These are phyloP conservation scores for Aphanocladium album DNA, from an alignment of 2,329 filamentous ascomycete species.

Conservation along the genomic window DNA sequence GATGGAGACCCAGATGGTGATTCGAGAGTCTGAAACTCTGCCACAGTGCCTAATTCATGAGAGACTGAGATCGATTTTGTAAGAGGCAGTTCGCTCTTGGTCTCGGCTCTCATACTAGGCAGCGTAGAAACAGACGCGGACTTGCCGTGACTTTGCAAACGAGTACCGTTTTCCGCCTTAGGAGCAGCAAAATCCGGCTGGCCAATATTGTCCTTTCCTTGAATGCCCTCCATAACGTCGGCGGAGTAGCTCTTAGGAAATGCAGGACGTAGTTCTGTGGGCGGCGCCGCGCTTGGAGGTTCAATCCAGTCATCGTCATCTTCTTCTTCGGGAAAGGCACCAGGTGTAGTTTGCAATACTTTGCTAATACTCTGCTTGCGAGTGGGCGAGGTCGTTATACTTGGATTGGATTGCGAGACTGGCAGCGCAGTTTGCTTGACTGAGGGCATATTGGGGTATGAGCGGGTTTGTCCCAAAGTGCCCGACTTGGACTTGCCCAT, in stretches of 20 bases:
- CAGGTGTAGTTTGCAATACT: slow-evolving; percentile 42
- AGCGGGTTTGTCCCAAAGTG: slow-evolving; percentile 43
- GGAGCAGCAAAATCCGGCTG: slow-evolving; percentile 31
- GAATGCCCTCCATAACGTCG: slow-evolving; percentile 55
- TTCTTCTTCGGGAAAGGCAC: slow-evolving; percentile 55
- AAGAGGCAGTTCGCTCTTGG: slow-evolving; percentile 27
- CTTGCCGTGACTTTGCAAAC: slow-evolving; percentile 43
- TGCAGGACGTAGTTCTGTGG: slow-evolving; percentile 39
- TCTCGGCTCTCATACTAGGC: slow-evolving; percentile 21
- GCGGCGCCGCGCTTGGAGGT: slow-evolving; percentile 36
- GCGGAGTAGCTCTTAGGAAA: slow-evolving; percentile 57
- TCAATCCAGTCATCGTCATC: slow-evolving; percentile 60
- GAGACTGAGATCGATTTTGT: slow-evolving; percentile 59
- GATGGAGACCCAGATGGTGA: slow-evolving; percentile 54
- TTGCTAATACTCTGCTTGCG: slow-evolving; percentile 23
- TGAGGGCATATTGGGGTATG: slow-evolving; percentile 34
- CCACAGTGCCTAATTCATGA: slow-evolving; percentile 43
- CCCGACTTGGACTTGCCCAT: slow-evolving; percentile 54
- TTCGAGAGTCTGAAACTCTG: slow-evolving; percentile 36
- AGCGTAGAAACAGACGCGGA: slow-evolving; percentile 58
- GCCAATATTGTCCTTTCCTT: slow-evolving; percentile 43
- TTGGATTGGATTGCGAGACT: slow-evolving; percentile 24
- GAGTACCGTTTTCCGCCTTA: background rate
- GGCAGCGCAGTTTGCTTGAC: slow-evolving; percentile 25
- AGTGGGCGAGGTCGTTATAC: slow-evolving; percentile 24